Conservation (phyloP, 768 basidiomycete species). For the Phanerodontia chrysosporium region DNA sequence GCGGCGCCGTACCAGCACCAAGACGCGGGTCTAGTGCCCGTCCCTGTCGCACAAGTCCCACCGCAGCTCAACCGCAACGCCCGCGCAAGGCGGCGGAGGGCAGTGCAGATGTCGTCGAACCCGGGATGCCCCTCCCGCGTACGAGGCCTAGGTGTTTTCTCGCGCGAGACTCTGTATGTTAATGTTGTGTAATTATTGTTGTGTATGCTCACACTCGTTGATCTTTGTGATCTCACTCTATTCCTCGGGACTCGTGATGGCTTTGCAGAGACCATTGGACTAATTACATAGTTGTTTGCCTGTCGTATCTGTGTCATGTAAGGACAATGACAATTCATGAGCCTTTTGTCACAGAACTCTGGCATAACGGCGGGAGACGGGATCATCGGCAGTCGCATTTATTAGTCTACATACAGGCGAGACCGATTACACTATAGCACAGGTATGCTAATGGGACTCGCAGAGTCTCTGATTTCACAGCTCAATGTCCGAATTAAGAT, state of each 20-base stretch:
- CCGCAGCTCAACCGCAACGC: background rate
- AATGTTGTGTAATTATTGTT: background rate
- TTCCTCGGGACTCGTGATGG: no score
- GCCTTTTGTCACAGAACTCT: no score
- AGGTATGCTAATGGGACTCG: background rate
- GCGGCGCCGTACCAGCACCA: background rate
- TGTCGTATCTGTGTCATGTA: no score
- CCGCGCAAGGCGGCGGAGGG: constrained; percentile 1
- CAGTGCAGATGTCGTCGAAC: background rate
- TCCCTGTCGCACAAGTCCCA: no score
- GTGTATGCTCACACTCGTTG: background rate
- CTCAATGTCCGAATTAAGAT: background rate
- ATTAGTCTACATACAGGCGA: background rate
- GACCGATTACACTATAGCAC: background rate
- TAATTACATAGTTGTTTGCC: no score
- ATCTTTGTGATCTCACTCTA: no score
- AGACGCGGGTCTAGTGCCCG: constrained; percentile 4
- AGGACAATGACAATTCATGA: no score
- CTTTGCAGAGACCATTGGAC: no score
- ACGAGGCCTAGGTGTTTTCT: background rate
- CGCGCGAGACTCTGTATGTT: background rate
- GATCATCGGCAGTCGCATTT: background rate
- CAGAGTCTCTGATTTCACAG: background rate
- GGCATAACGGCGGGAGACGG: background rate
- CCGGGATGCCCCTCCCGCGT: constrained; percentile 1